Conservation (phyloP, 1,139 yeast genomes). For the Lodderomyces pseudojiufengensis region DNA sequence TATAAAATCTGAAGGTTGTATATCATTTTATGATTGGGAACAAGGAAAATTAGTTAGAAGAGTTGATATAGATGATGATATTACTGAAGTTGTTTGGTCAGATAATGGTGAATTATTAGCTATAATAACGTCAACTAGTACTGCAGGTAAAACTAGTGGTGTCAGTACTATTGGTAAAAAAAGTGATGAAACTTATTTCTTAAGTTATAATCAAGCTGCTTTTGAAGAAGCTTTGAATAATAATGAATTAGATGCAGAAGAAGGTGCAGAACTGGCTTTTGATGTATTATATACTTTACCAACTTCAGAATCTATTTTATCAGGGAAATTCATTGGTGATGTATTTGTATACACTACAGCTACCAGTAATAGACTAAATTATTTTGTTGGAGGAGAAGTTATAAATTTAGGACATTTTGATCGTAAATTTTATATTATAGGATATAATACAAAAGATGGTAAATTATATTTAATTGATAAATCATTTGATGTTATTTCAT, state of each 20-base stretch:
- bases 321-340: constrained; percentile 97
- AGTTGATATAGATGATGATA: constrained; percentile 70
- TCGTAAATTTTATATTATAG: constrained; percentile 79
- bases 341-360: constrained; percentile 87
- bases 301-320: constrained; percentile 65
- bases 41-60: constrained; percentile 78
- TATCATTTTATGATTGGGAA: constrained; percentile 93
- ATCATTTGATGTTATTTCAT: constrained; percentile 78
- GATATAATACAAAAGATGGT: constrained; percentile 80
- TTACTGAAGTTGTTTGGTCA: constrained; percentile 84
- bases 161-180: constrained; percentile 18
- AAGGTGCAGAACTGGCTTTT: constrained; percentile 83
- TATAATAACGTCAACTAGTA: constrained; percentile 53
- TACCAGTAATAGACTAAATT: constrained; percentile 80
- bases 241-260: constrained; percentile 67
- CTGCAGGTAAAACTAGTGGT: constrained; percentile 20
- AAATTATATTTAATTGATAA: constrained; percentile 88
- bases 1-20: constrained; percentile 73
- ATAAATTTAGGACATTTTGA: constrained; percentile 93
- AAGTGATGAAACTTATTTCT: constrained; percentile 70
- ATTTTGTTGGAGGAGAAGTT: constrained; percentile 90
- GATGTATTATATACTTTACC: constrained; percentile 80
- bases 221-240: constrained; percentile 62
- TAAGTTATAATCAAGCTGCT: constrained; percentile 65
- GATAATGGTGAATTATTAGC: constrained; percentile 89